Conservation (phyloP, 306 rosid species). For the Styphnolobium japonicum region DNA sequence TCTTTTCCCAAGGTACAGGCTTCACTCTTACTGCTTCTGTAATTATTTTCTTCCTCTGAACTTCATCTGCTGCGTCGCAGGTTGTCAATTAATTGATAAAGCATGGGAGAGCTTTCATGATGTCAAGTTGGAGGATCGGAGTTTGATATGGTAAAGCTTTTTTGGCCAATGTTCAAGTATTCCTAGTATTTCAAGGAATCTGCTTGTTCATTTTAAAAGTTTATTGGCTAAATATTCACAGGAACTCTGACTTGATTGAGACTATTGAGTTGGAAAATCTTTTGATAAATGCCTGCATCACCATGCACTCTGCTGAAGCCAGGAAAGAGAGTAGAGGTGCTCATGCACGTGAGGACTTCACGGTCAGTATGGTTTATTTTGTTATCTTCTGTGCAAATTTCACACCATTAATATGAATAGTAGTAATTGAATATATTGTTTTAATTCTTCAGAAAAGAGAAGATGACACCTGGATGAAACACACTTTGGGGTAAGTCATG, state of each 20-base stretch:
- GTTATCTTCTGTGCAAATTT: background rate
- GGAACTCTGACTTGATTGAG: conserved; percentile 82
- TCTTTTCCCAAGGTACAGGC: background rate
- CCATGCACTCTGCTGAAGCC: conserved; percentile 92
- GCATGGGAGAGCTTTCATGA: conserved; percentile 71
- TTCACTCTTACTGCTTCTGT: background rate
- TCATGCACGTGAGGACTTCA: conserved; percentile 88
- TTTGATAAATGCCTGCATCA: conserved; percentile 76
- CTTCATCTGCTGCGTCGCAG: conserved; percentile 41
- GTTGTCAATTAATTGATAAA: conserved; percentile 71
- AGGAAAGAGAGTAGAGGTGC: conserved; percentile 97
- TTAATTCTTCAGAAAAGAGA: conserved; percentile 66
- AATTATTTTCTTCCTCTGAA: background rate
- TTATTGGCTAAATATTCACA: conserved; percentile 28
- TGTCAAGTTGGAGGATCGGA: conserved; percentile 68
- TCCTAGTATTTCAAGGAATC: background rate
- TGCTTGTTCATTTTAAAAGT: background rate
- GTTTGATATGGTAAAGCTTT: conserved; percentile 63
- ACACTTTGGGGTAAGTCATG: conserved; percentile 62
- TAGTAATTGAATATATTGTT: conserved; percentile 5
- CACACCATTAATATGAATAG: background rate
- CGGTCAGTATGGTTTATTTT: conserved; percentile 42
- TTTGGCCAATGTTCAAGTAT: background rate
- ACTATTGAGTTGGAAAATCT: conserved; percentile 81
- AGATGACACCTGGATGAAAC: conserved; percentile 72